Percentiles rank a stretch among this genome's conserved stretches.
Conservation (phyloP, 2,329 filamentous ascomycete species). For the Hymenoscyphus linearis region DNA sequence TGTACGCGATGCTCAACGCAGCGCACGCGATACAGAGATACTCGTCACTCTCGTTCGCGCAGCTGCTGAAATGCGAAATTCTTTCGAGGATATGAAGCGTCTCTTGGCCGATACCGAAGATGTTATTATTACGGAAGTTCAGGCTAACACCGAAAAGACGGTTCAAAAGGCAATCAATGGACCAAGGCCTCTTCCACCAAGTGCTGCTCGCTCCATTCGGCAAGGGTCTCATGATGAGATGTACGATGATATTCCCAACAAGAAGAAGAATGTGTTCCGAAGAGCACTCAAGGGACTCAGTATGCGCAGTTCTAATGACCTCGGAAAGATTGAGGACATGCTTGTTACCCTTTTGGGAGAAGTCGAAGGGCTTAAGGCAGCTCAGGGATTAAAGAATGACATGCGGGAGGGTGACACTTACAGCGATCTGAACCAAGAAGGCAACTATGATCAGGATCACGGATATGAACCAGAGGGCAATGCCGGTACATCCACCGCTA, state of each 20-base stretch:
- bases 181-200: conserved; percentile 74
- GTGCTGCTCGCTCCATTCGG: conserved; percentile 38
- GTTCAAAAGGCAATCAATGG: conserved; percentile 78
- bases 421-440: conserved; percentile 59
- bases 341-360: conserved; percentile 87
- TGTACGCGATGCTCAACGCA: conserved; percentile 92
- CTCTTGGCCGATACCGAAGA: conserved; percentile 88
- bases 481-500: conserved; percentile 69
- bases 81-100: conserved; percentile 91
- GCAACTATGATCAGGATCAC: conserved; percentile 61
- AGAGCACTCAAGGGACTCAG: conserved; percentile 89
- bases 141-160: conserved; percentile 81
- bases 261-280: conserved; percentile 91
- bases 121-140: conserved; percentile 79
- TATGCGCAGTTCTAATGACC: conserved; percentile 80
- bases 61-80: conserved; percentile 93
- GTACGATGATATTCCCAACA: conserved; percentile 55
- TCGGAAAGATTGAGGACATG: conserved; percentile 85
- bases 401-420: conserved; percentile 59
- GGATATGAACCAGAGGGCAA: conserved; percentile 82
- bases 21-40: conserved; percentile 93
- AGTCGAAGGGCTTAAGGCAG: conserved; percentile 73
- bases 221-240: conserved; percentile 47
- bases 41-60: conserved; percentile 89
- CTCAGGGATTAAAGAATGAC: conserved; percentile 44